Conservation (phyloP, 2,329 filamentous ascomycete genomes). For the Chrysoporthe puriensis region DNA sequence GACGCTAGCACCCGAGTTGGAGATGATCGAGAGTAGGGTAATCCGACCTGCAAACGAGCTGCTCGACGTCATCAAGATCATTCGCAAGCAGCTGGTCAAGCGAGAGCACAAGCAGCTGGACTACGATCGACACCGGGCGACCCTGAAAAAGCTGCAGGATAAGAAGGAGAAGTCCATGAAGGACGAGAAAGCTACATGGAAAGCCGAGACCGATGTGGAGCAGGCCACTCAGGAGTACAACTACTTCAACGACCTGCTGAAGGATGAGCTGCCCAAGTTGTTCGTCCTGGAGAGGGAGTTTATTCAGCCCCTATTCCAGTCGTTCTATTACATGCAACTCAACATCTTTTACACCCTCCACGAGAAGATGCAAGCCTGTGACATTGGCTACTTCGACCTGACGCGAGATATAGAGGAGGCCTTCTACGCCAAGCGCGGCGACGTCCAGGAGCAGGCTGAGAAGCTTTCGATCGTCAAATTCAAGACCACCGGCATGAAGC, state of each 20-base stretch:
- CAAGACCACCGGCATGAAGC: constrained; percentile 79
- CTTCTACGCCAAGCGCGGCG: constrained; percentile 85
- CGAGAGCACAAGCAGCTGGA: constrained; percentile 97
- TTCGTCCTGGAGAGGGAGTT: constrained; percentile 91
- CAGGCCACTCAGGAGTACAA: constrained; percentile 94
- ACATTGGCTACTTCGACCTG: constrained; percentile 97
- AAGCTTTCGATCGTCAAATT: constrained; percentile 84
- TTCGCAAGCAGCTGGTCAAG: constrained; percentile 85
- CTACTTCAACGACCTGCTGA: constrained; percentile 96
- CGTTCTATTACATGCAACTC: constrained; percentile 99
- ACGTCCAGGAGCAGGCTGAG: constrained; percentile 85
- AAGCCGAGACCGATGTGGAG: constrained; percentile 90
- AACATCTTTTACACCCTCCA: constrained; percentile 99
- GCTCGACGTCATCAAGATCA: constrained; percentile 91
- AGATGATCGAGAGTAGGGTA: constrained; percentile 93
- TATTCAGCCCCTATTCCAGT: constrained; percentile 95
- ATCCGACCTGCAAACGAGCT: constrained; percentile 93
- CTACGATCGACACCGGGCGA: constrained; percentile 82
- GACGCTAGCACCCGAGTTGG: constrained; percentile 85
- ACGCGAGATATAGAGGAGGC: constrained; percentile 89
- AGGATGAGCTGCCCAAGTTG: constrained; percentile 91
- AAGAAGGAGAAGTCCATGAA: constrained; percentile 97
- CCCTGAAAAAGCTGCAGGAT: constrained; percentile 92
- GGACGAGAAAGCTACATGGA: constrained; percentile 97
- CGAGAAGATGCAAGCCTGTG: constrained; percentile 95